phyloP scores from a whole-genome alignment of 805 yeast genomes.

The Millerozyma miso region DNA sequence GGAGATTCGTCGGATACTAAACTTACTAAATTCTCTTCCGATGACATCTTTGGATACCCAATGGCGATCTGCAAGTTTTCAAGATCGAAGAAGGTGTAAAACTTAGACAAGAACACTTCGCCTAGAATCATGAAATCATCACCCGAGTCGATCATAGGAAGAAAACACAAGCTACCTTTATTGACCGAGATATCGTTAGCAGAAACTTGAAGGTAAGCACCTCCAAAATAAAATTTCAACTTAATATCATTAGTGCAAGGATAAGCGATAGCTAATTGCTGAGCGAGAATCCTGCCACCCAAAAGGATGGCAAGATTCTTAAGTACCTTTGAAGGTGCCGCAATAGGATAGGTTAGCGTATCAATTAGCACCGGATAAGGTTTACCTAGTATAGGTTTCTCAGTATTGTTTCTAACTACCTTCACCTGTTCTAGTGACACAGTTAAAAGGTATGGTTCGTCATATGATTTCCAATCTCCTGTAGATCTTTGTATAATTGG shows the following conservation, averaged over 20 bases:
- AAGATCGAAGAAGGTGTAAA: slow-evolving; percentile 4
- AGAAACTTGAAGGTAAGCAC: neutral
- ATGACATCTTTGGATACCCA: slow-evolving; percentile 1
- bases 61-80: slow-evolving; percentile 3
- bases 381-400: slow-evolving; percentile 3
- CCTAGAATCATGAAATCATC: slow-evolving; percentile 5
- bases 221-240: slow-evolving; percentile 1
- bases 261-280: slow-evolving; percentile 1
- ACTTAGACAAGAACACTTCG: neutral
- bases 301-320: slow-evolving; percentile 3
- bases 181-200: neutral
- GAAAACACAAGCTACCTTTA: neutral
- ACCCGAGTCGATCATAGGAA: neutral
- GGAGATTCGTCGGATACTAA: neutral
- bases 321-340: slow-evolving; percentile 5
- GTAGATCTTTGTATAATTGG: slow-evolving; percentile 7
- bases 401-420: neutral
- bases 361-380: slow-evolving; percentile 8
- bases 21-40: neutral
- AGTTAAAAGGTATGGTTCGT: slow-evolving; percentile 6
- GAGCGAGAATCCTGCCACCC: slow-evolving; percentile 1
- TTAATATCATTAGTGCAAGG: neutral
- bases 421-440: slow-evolving; percentile 6
- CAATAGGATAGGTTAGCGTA: slow-evolving; percentile 4
- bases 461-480: slow-evolving; percentile 5